These are phyloP conservation scores for Pseudotsuga menziesii DNA, from an alignment of 75 land plant genomes.

Conservation along the genomic window DNA sequence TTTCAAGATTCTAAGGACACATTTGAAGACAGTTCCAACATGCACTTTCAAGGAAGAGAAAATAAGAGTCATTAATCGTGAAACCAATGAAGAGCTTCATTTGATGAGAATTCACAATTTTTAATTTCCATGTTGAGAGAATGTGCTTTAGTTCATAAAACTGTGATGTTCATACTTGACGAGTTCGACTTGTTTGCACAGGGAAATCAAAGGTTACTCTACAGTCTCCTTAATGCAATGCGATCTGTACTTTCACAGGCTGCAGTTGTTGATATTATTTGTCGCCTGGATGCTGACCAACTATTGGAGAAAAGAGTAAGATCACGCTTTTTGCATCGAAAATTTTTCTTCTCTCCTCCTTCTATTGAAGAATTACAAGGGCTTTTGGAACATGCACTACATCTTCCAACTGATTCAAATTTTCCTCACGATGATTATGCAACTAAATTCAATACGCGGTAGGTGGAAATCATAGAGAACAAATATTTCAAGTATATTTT, in stretches of 20 bases:
- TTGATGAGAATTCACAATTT: slow-evolving; percentile 57
- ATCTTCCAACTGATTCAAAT: slow-evolving; percentile 59
- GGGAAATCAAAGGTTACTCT: slow-evolving; percentile 89
- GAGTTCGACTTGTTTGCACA: slow-evolving; percentile 97
- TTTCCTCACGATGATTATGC: slow-evolving; percentile 41
- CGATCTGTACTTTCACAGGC: slow-evolving; percentile 86
- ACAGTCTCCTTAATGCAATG: slow-evolving; percentile 90
- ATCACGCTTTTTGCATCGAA: slow-evolving; percentile 91
- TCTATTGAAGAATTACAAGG: slow-evolving; percentile 56
- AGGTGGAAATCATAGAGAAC: slow-evolving; percentile 42
- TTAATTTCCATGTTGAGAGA: slow-evolving; percentile 60
- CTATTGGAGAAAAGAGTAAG: slow-evolving; percentile 93
- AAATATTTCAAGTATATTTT: slow-evolving; percentile 50
- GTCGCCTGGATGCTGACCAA: slow-evolving; percentile 97
- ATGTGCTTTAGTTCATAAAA: slow-evolving; percentile 87
- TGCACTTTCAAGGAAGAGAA: too few relatives aligned
- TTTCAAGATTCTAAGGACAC: too few relatives aligned
- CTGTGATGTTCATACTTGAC: slow-evolving; percentile 80
- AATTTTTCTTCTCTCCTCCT: slow-evolving; percentile 83
- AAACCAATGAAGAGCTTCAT: too few relatives aligned
- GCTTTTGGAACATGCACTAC: slow-evolving; percentile 57
- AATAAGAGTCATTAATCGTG: too few relatives aligned
- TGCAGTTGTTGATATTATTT: slow-evolving; percentile 87
- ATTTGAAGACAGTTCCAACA: too few relatives aligned
- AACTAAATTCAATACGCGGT: slow-evolving; percentile 44